Base-by-base conservation (phyloP, 345 rosid species). In the Camelina hispida region DNA sequence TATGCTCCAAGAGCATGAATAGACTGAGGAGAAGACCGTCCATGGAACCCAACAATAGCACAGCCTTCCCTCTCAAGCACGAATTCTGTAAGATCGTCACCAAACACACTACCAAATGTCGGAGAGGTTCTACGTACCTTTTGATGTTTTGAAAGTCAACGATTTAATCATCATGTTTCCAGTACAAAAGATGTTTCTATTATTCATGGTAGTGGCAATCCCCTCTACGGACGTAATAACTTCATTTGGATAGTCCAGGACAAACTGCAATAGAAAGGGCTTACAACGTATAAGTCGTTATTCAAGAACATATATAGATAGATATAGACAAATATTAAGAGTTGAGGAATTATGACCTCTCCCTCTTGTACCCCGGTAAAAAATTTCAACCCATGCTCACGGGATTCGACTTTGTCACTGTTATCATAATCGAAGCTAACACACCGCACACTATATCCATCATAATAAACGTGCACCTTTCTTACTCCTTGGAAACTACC, bases 31-130 rank as follows among this genome's bases (percentile, higher is more conserved):
- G 17, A 2, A 38, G n/a, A 53, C 37, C 51, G 25, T 57, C 68
- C 78, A 23, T 65, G 42, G 42, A 74, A 69, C 55, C 73, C 73
- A 43, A 69, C 54, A 55, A 69, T 22, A 43, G 18, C 43, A 56
- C 44, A 56, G n/a, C 66, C 71, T 43, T 64, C 25, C 2, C 14
- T 56, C 8, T 47, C 38, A 25, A 75, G 60, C 30, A 13, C 4
- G 1, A 75, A 58, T 20, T 7, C 4, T 34, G 2, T 0, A 54
- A 9, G 22, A 9, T 4, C 0, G 22, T 4, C 64, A n/a, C n/a
- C 53, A 13, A 23, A 8, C 20, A 3, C 53, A 14, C 13, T 22
- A 35, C 79, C 74, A 17, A 59, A 68, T 20, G 46, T 37, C 2
- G 15, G 42, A 75, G 72, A 75, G 8, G 44, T 47, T 15, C 68